A percentile compares a stretch with the other conserved stretches of the same genome.
Evolutionary conservation across 2,329 filamentous ascomycete species (phyloP).

Genomic region (Nemania sp.): DNA sequence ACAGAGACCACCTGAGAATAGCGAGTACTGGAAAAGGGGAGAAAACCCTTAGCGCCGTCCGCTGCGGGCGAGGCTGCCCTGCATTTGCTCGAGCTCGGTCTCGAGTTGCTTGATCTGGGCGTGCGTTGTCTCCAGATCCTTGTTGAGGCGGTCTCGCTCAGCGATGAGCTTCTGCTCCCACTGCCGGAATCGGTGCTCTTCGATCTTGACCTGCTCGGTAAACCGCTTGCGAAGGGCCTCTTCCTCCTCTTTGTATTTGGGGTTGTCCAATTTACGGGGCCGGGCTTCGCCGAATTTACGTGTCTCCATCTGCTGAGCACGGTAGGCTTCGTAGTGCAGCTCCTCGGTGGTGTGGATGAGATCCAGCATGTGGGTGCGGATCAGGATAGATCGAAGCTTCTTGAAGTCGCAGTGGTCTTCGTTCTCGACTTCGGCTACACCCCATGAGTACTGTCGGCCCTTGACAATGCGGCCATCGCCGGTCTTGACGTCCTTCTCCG

Average conservation of each 20-base stretch:
- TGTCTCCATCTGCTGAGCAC: conserved; percentile 99
- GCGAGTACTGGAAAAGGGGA: conserved; percentile 28
- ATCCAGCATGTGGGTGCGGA: conserved; percentile 99
- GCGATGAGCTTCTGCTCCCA: conserved; percentile 99
- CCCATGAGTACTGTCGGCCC: conserved; percentile 98
- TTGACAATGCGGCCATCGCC: conserved; percentile 95
- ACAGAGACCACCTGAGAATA: conserved; percentile 29
- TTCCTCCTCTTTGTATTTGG: conserved; percentile 99
- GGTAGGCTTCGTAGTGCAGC: conserved; percentile 98
- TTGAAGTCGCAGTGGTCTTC: conserved; percentile 99
- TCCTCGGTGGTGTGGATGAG: conserved; percentile 99
- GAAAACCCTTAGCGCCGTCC: conserved; percentile 73
- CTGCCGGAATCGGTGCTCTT: conserved; percentile 98
- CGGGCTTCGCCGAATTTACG: conserved; percentile 98
- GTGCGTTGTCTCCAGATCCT: conserved; percentile 97
- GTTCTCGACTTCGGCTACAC: conserved; percentile 98
- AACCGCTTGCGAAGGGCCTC: conserved; percentile 98
- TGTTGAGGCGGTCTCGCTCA: conserved; percentile 98
- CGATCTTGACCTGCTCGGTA: conserved; percentile 99
- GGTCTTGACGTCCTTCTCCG: conserved; percentile 98
- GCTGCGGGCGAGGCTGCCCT: conserved; percentile 86
- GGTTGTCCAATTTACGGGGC: conserved; percentile 97
- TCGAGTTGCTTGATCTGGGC: conserved; percentile 92
- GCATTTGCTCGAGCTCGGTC: conserved; percentile 89
- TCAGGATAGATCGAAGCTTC: conserved; percentile 98